Conservation (phyloP, 805 yeast species). For the Kodamaea sagamina region DNA sequence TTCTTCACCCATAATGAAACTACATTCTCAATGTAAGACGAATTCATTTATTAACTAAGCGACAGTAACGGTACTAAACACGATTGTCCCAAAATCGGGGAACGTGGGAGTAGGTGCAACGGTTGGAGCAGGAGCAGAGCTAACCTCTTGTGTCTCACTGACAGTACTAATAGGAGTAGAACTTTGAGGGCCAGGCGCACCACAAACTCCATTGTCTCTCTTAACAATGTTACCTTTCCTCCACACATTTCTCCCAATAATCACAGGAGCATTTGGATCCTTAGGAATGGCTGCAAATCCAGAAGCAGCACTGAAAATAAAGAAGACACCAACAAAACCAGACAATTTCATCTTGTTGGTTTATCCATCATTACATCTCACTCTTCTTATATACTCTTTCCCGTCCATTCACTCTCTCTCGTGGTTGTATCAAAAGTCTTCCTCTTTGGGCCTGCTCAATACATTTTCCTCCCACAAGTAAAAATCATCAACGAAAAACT, state of each 20-base stretch:
- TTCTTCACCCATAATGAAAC: no score
- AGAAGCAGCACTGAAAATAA: not conserved
- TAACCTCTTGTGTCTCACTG: no score
- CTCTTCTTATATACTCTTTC: not conserved
- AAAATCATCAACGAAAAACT: not conserved
- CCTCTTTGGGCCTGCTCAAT: constrained; percentile 5
- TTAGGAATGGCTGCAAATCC: not conserved
- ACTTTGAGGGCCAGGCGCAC: not conserved
- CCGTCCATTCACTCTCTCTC: not conserved
- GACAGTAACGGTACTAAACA: not conserved
- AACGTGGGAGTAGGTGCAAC: not conserved
- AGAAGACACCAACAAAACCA: not conserved
- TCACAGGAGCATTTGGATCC: constrained; percentile 3
- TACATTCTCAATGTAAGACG: constrained; percentile 1
- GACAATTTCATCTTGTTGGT: not conserved
- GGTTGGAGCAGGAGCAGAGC: not conserved
- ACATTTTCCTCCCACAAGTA: not conserved
- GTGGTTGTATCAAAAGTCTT: constrained; percentile 3
- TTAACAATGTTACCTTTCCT: not conserved
- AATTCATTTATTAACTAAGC: constrained; percentile 3
- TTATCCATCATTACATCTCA: no score
- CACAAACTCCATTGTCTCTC: constrained; percentile 4
- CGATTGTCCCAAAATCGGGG: not conserved
- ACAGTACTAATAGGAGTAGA: no score
- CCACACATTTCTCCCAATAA: constrained; percentile 7